A percentile compares a stretch with the other conserved stretches of the same genome.
Evolutionary conservation across 768 basidiomycete genomes (phyloP).

Genomic region (Suillus lakei): DNA sequence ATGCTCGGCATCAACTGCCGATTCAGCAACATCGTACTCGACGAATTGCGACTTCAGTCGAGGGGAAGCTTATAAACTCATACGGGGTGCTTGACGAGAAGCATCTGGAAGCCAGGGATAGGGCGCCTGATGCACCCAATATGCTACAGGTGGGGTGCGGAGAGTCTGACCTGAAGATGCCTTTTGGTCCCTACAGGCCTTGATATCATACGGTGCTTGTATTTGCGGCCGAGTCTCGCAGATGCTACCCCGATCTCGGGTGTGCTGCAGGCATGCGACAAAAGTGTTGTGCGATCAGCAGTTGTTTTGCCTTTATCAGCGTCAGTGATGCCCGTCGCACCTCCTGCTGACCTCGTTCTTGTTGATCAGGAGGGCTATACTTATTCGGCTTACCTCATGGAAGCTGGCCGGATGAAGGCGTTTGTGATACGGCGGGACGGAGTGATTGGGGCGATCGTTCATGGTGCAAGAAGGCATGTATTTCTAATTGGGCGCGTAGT

Average conservation of each 20-base stretch:
- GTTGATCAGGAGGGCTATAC: slow-evolving; percentile 41
- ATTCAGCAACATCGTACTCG: slow-evolving; percentile 17
- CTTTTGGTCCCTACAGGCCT: slow-evolving; percentile 35
- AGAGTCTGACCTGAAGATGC: slow-evolving; percentile 13
- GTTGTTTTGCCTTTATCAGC: slow-evolving; percentile 2
- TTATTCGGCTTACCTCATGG: slow-evolving; percentile 38
- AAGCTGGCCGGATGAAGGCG: slow-evolving; percentile 34
- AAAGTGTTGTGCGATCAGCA: slow-evolving; percentile 3
- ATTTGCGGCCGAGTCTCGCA: slow-evolving; percentile 8
- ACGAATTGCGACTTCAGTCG: neutral
- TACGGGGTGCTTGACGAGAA: slow-evolving; percentile 17
- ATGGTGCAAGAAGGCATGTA: slow-evolving; percentile 21
- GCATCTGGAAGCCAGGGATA: slow-evolving; percentile 10
- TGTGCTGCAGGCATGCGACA: neutral
- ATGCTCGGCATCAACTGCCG: slow-evolving; percentile 37
- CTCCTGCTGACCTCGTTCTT: slow-evolving; percentile 34
- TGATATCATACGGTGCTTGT: slow-evolving; percentile 15
- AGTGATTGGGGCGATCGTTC: slow-evolving; percentile 38
- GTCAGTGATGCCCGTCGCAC: neutral
- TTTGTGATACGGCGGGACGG: slow-evolving; percentile 42
- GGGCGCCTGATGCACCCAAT: slow-evolving; percentile 17
- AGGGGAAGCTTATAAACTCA: slow-evolving; percentile 1
- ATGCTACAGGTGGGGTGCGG: slow-evolving; percentile 20
- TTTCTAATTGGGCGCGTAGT: no score
- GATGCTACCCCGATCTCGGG: slow-evolving; percentile 10